Evolutionary conservation across 805 yeast species (phyloP).

Genomic region (Sungouiella thailandica): DNA sequence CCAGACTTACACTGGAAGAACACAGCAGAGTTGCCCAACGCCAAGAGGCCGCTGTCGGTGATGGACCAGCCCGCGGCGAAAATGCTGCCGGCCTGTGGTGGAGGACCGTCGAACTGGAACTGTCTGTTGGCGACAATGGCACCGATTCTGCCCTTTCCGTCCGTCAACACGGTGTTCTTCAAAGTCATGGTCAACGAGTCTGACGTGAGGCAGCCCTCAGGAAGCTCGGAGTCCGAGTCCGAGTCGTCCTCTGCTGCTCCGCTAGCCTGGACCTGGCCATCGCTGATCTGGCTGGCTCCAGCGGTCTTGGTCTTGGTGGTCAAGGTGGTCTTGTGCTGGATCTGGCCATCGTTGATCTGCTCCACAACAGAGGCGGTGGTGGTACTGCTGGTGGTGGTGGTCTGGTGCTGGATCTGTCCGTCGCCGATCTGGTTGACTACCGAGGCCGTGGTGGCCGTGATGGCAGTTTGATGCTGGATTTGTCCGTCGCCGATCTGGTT

Average conservation of each 20-base stretch:
- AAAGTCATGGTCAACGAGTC: slow-evolving; percentile 52
- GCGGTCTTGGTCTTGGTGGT: slow-evolving; percentile 12
- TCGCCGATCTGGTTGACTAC: slow-evolving; percentile 44
- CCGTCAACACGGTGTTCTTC: slow-evolving; percentile 47
- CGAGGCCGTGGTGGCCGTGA: slow-evolving; percentile 22
- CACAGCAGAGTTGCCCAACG: slow-evolving; percentile 54
- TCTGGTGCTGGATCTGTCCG: slow-evolving; percentile 46
- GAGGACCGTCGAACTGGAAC: slow-evolving; percentile 76
- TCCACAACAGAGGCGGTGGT: slow-evolving; percentile 16
- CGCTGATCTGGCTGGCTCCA: slow-evolving; percentile 21
- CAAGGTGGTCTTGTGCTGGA: slow-evolving; percentile 20
- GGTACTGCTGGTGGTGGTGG: slow-evolving; percentile 13
- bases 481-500: slow-evolving; percentile 15
- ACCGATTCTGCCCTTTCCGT: slow-evolving; percentile 63
- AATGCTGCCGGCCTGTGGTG: slow-evolving; percentile 57
- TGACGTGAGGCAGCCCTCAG: slow-evolving; percentile 18
- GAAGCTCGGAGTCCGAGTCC: slow-evolving; percentile 7
- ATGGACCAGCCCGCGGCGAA: slow-evolving; percentile 36
- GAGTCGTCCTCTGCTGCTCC: slow-evolving; percentile 25
- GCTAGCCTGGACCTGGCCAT: slow-evolving; percentile 29
- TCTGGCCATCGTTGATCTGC: slow-evolving; percentile 24
- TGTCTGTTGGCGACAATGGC: slow-evolving; percentile 79
- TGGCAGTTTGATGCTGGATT: slow-evolving; percentile 11
- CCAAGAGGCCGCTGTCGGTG: slow-evolving; percentile 52
- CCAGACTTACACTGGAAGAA: slow-evolving; percentile 78